These are phyloP conservation scores for Histomonas meleagridis DNA, from an alignment of 208 protist genomes.

Conservation along the genomic window DNA sequence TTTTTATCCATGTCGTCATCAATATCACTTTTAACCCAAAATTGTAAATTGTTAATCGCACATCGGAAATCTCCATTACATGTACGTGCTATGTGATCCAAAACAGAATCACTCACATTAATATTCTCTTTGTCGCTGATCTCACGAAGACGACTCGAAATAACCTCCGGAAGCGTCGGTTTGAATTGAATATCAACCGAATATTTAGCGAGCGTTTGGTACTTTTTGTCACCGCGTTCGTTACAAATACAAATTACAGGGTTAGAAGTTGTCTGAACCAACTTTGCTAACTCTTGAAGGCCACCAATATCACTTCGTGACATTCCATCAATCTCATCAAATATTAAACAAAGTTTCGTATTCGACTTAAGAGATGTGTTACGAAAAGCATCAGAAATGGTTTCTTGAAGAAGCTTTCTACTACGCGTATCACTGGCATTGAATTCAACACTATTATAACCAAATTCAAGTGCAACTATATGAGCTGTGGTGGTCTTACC, in stretches of 20 bases:
- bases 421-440: slow-evolving; percentile 92
- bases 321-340: slow-evolving; percentile 99
- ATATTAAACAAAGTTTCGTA: slow-evolving; percentile 62
- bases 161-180: not conserved
- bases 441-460: slow-evolving; percentile 79
- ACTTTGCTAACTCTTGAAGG: slow-evolving; percentile 75
- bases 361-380: slow-evolving; percentile 51
- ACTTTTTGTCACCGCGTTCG: slow-evolving; percentile 74
- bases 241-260: slow-evolving; percentile 95
- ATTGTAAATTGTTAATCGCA: slow-evolving; percentile 17
- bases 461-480: slow-evolving; percentile 67
- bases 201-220: slow-evolving; percentile 77
- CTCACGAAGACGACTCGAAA: slow-evolving; percentile 37
- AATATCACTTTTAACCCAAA: slow-evolving; percentile 56
- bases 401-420: slow-evolving; percentile 70
- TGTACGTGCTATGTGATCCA: not conserved
- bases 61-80: not conserved
- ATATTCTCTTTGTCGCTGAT: slow-evolving; percentile 67
- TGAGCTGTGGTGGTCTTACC: slow-evolving; percentile 91
- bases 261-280: slow-evolving; percentile 70
- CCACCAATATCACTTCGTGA: slow-evolving; percentile 79
- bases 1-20: not conserved
- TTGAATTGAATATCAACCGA: slow-evolving; percentile 80
- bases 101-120: slow-evolving; percentile 64
- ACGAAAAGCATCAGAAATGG: slow-evolving; percentile 53